phyloP scores from a whole-genome alignment of 2,329 filamentous ascomycete genomes.

The Talaromyces sp. region DNA sequence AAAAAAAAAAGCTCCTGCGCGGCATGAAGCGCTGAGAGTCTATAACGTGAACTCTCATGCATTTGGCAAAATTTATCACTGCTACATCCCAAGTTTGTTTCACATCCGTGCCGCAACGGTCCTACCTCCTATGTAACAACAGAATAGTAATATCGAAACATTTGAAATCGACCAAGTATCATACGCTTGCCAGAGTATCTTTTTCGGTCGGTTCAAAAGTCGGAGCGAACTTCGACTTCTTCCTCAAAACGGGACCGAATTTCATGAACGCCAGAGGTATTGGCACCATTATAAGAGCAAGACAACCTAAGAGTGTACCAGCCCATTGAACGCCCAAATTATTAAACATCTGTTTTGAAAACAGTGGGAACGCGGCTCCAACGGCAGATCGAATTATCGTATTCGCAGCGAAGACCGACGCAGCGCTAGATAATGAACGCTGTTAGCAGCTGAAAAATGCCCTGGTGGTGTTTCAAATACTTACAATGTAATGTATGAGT shows the following conservation, averaged over 20 bases:
- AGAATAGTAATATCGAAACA: too few species aligned
- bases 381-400: slow-evolving; percentile 42
- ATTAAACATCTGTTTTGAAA: slow-evolving; percentile 41
- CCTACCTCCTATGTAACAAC: too few species aligned
- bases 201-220: neutral
- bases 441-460: neutral
- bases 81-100: too few species aligned
- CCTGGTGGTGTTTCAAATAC: slow-evolving; percentile 10
- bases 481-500: slow-evolving; percentile 45
- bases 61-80: too few species aligned
- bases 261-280: slow-evolving; percentile 40
- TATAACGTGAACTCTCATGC: too few species aligned
- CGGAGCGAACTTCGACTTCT: slow-evolving; percentile 33
- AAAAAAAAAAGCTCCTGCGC: too few species aligned
- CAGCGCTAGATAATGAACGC: slow-evolving; percentile 27
- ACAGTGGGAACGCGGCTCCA: slow-evolving; percentile 40
- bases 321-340: slow-evolving; percentile 44
- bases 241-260: slow-evolving; percentile 33
- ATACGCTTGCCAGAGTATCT: too few species aligned
- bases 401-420: slow-evolving; percentile 43
- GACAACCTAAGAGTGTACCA: slow-evolving; percentile 41
- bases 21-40: too few species aligned
- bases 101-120: too few species aligned
- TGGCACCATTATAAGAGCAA: slow-evolving; percentile 41
- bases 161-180: too few species aligned